Evolutionary conservation across 225 moss, liverwort and hornwort species (phyloP), one percentile per base, ranked within the genome.

Genomic region (Lunularia cruciata): DNA sequence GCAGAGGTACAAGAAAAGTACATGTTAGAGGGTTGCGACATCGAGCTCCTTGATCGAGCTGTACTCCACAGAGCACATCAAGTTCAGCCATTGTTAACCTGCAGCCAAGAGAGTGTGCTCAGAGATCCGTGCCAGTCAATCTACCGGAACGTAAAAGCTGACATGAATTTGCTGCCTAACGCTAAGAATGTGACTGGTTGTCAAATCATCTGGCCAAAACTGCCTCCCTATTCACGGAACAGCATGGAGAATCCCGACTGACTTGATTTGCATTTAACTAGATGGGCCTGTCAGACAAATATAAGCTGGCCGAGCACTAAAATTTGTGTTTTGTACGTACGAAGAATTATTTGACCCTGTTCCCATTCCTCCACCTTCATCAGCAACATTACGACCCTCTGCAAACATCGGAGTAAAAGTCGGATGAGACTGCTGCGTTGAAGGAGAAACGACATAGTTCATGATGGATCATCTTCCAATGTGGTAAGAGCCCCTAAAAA

Each of bases 1-100:
- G 30, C 34, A 8, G 22, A 61, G 28, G 33, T 52, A 38, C 20
- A 69, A 69, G 56, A 27, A 7, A 34, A 57, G 30, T 81, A 98
- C 98, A 98, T 55, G 98, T 93, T 75, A 98, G 85, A 19, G 87
- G 73, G 63, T 88, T 86, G 52, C 98, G 87, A 79, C 98, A 98
- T 72, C 87, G 89, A 34, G 85, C 57, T 53, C 93, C 98, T 57
- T 88, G 86, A 34, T 59, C 78, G 69, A 73, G 87, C 54, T 85
- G 15, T 62, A 98, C 98, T 45, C 91, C 98, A 39, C 98, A 98
- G 57, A 89, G 84, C n/a, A 85, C 78, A 69, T 98, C 98, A 56
- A 98, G 87, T 71, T 98, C 98, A 54, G 86, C 83, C 48, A 80
- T 72, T 72, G 83, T 88, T 76, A 93, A 86, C 71, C 92, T 92